These are phyloP conservation scores for Raddia guianensis DNA, from an alignment of 176 grass and related monocot species.

Conservation along the genomic window DNA sequence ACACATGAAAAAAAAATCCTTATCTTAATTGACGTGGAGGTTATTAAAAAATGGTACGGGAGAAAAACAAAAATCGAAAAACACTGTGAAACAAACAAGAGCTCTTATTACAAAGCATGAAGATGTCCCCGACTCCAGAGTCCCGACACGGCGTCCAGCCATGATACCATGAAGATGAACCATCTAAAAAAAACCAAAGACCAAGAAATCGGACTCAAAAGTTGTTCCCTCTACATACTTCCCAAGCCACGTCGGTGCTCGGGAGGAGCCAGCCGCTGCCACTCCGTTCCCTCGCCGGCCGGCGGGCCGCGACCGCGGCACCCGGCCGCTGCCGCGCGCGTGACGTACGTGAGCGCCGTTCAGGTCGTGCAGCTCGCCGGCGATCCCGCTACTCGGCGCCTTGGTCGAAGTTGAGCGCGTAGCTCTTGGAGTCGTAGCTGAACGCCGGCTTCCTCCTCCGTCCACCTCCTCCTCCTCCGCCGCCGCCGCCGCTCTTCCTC, in stretches of 20 bases:
- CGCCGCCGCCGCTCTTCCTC: conserved; percentile 17
- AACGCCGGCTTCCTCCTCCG: conserved; percentile 45
- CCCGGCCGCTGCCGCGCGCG: not conserved
- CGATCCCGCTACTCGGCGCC: conserved; percentile 32
- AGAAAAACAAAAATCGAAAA: not conserved
- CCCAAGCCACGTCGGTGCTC: not conserved
- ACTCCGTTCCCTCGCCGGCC: conserved; percentile 1
- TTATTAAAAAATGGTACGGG: too few species aligned
- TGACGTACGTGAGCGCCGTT: not conserved
- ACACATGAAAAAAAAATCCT: too few species aligned
- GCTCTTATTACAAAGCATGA: conserved; percentile 7
- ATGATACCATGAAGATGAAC: not conserved
- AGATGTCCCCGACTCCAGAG: not conserved
- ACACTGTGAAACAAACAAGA: conserved; percentile 5
- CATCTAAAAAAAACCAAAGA: conserved; percentile 10
- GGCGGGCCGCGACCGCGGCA: not conserved
- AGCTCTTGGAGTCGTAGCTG: conserved; percentile 67
- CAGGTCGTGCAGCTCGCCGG: conserved; percentile 8
- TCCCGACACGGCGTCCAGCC: not conserved
- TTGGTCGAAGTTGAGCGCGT: conserved; percentile 70
- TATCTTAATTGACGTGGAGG: too few species aligned
- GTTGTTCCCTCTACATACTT: not conserved
- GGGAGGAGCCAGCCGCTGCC: not conserved
- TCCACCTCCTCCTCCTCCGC: conserved; percentile 6
- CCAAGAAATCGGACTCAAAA: not conserved